Evolutionary conservation across 495 filamentous ascomycete genomes (phyloP).

Genomic region (Astrothelium macrocarpum): DNA sequence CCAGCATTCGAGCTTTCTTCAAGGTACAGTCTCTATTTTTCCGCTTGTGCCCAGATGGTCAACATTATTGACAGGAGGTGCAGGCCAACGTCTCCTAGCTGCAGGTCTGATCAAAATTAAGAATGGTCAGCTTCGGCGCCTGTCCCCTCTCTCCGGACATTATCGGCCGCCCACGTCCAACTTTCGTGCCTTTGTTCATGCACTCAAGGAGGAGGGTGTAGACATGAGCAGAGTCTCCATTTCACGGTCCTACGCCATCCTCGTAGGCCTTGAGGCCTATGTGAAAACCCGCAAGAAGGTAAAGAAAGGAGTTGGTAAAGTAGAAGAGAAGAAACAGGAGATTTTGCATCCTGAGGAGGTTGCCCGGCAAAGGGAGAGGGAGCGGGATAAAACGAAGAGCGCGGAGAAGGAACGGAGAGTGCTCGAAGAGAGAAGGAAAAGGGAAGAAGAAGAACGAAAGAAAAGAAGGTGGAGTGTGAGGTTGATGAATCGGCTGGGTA

Average conservation of each 20-base stretch:
- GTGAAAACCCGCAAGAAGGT: constrained; percentile 50
- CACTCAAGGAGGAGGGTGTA: constrained; percentile 60
- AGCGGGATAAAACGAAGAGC: constrained; percentile 41
- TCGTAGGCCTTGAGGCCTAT: constrained; percentile 77
- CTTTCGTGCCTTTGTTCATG: constrained; percentile 68
- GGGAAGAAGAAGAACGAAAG: constrained; percentile 28
- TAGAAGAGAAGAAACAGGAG: constrained; percentile 24
- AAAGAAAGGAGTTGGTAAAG: constrained; percentile 30
- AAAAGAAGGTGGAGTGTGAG: constrained; percentile 27
- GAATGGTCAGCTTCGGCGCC: constrained; percentile 56
- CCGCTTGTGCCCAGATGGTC: not conserved
- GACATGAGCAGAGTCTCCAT: constrained; percentile 72
- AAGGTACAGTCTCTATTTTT: constrained; percentile 71
- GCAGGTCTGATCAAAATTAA: constrained; percentile 81
- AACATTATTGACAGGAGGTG: constrained; percentile 29
- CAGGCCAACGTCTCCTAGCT: constrained; percentile 69
- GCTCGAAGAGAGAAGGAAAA: constrained; percentile 27
- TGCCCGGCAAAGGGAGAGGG: constrained; percentile 34
- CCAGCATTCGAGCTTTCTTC: constrained; percentile 82
- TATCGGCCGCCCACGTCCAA: constrained; percentile 74
- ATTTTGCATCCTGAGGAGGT: constrained; percentile 38
- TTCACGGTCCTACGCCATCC: constrained; percentile 68
- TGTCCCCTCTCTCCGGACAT: constrained; percentile 61
- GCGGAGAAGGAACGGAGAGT: constrained; percentile 39
- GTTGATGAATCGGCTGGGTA: constrained; percentile 26